Percentiles rank a stretch among this genome's conserved stretches.
Conservation (phyloP, 108 stramenopile genomes). For the Pseudonitzschia delicatissima region DNA sequence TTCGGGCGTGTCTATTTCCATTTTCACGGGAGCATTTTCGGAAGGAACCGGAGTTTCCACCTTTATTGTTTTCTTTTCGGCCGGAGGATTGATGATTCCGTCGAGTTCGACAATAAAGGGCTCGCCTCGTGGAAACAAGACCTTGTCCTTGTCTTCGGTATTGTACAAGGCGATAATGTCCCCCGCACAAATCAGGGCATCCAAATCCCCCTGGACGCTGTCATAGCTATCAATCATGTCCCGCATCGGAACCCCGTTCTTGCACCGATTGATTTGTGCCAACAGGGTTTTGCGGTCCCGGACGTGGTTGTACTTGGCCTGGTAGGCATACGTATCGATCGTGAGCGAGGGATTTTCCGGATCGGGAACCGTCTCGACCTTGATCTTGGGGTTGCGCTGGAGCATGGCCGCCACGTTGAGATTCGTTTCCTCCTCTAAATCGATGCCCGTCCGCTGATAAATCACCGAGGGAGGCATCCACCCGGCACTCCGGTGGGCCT, state of each 20-base stretch:
- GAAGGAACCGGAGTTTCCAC: background rate
- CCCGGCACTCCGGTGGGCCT: constrained; percentile 72
- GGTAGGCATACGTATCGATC: constrained; percentile 71
- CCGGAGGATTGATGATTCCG: constrained; percentile 51
- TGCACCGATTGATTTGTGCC: constrained; percentile 81
- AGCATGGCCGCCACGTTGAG: constrained; percentile 57
- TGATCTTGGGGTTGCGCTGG: constrained; percentile 64
- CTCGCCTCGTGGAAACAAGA: constrained; percentile 82
- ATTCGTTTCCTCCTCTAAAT: constrained; percentile 55
- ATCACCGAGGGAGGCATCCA: constrained; percentile 70
- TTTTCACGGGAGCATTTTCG: background rate
- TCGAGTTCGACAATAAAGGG: constrained; percentile 80
- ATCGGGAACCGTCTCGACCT: constrained; percentile 75
- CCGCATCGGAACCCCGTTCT: constrained; percentile 55
- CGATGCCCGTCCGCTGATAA: constrained; percentile 67
- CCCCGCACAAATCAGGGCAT: constrained; percentile 59
- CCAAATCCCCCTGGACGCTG: constrained; percentile 68
- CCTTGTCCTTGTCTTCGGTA: constrained; percentile 70
- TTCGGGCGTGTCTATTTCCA: background rate
- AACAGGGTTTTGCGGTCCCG: constrained; percentile 56
- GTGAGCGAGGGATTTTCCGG: constrained; percentile 76
- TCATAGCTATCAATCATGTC: constrained; percentile 79
- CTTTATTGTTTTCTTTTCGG: background rate
- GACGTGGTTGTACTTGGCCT: constrained; percentile 70
- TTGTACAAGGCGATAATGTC: constrained; percentile 71